These are phyloP conservation scores for Mucuna pruriens DNA, from an alignment of 306 rosid genomes.

Conservation along the genomic window DNA sequence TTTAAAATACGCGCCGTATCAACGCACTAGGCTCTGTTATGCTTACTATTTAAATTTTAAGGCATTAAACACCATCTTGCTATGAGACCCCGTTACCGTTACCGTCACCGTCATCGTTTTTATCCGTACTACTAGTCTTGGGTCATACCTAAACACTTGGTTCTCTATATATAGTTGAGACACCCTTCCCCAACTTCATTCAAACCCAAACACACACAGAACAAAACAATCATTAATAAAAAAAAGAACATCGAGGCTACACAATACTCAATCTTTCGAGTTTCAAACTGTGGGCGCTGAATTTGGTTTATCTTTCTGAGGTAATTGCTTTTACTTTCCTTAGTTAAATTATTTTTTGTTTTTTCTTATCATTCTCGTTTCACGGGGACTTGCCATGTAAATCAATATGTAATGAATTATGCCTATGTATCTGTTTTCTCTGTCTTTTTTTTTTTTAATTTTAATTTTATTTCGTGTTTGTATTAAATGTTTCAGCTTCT, in stretches of 20 bases:
- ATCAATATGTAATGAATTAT: neutral
- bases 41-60: no score
- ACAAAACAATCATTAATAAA: neutral
- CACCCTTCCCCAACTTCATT: neutral
- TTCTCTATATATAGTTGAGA: constrained; percentile 44
- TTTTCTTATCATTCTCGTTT: no score
- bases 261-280: neutral
- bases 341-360: neutral
- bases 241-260: neutral
- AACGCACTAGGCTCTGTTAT: no score
- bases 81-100: neutral
- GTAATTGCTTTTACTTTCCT: constrained; percentile 26
- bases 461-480: neutral
- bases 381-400: no score
- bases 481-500: neutral
- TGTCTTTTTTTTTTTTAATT: neutral
- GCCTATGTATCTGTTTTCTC: neutral
- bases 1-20: neutral
- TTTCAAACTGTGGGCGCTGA: neutral
- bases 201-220: neutral
- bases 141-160: neutral
- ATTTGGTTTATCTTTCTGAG: neutral
- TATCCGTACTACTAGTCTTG: neutral
- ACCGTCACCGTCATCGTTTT: constrained; percentile 38
- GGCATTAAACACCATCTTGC: no score